phyloP scores from a whole-genome alignment of 108 stramenopile genomes.

The Pseudonitzschia multiseries region DNA sequence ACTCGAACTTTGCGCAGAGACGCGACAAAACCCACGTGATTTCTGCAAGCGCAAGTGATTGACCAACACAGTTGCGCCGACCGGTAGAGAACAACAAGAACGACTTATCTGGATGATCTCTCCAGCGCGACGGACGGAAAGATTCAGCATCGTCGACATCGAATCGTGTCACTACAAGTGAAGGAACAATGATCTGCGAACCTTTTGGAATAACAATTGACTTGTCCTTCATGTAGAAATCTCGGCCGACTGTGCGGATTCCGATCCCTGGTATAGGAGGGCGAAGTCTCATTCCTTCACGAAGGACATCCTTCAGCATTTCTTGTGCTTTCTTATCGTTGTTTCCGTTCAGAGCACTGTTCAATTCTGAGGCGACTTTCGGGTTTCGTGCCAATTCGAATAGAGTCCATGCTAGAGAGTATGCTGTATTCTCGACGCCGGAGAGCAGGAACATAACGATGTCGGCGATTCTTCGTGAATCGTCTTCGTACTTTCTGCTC shows the following conservation, averaged over 20 bases:
- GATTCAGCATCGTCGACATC: conserved; percentile 44
- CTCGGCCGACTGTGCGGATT: conserved; percentile 24
- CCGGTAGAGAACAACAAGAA: conserved; percentile 49
- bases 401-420: conserved; percentile 43
- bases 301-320: conserved; percentile 43
- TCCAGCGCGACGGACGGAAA: conserved; percentile 51
- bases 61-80: conserved; percentile 44
- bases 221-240: conserved; percentile 36
- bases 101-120: conserved; percentile 31
- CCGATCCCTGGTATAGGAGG: conserved; percentile 29
- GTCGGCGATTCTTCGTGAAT: conserved; percentile 41
- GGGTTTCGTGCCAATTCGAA: conserved; percentile 45
- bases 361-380: conserved; percentile 25
- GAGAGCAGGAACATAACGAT: conserved; percentile 45
- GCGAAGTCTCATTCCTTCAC: conserved; percentile 41
- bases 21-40: conserved; percentile 39
- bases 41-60: conserved; percentile 47
- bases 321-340: conserved; percentile 30
- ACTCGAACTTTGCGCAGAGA: conserved; percentile 39
- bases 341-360: conserved; percentile 27
- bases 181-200: conserved; percentile 28
- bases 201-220: conserved; percentile 46
- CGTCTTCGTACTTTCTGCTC: conserved; percentile 38
- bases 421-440: conserved; percentile 52
- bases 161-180: conserved; percentile 32